Evolutionary conservation across 139 green algal genomes (phyloP).

Genomic region (Coelastrella sp.): DNA sequence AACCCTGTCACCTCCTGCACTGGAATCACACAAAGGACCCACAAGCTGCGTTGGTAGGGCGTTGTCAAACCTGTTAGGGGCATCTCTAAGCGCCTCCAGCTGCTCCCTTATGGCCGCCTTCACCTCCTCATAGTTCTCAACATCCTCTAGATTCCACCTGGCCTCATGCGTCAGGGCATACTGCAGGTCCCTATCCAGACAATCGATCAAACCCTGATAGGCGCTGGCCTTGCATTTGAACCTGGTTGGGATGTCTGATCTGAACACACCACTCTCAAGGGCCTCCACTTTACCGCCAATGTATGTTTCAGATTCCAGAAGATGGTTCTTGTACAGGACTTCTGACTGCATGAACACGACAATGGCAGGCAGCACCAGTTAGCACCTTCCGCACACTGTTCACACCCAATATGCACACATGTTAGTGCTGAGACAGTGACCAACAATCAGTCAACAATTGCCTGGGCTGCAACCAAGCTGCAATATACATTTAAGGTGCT

Average conservation of each 20-base stretch:
- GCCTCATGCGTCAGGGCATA: conserved; percentile 85
- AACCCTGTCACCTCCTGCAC: no score
- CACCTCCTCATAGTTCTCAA: conserved; percentile 81
- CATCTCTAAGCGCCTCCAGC: conserved; percentile 85
- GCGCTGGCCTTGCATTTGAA: conserved; percentile 85
- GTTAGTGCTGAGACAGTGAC: no score
- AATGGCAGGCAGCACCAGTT: no score
- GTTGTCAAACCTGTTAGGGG: conserved; percentile 78
- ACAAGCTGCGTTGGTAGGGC: no score
- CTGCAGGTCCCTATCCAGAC: conserved; percentile 90
- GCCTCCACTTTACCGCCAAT: conserved; percentile 96
- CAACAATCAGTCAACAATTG: neutral
- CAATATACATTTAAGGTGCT: no score
- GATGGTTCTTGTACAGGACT: conserved; percentile 72
- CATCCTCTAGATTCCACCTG: conserved; percentile 75
- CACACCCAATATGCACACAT: no score
- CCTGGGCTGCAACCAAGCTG: neutral
- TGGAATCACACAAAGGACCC: no score
- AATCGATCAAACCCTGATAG: conserved; percentile 92
- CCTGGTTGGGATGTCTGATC: conserved; percentile 90
- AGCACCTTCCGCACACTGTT: no score
- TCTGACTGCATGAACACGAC: conserved; percentile 24
- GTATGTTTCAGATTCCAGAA: conserved; percentile 98
- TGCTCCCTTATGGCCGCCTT: conserved; percentile 63
- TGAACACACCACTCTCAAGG: conserved; percentile 91